Conservation (phyloP, 305 asterid genomes). For the Solanum aculeatissimum region DNA sequence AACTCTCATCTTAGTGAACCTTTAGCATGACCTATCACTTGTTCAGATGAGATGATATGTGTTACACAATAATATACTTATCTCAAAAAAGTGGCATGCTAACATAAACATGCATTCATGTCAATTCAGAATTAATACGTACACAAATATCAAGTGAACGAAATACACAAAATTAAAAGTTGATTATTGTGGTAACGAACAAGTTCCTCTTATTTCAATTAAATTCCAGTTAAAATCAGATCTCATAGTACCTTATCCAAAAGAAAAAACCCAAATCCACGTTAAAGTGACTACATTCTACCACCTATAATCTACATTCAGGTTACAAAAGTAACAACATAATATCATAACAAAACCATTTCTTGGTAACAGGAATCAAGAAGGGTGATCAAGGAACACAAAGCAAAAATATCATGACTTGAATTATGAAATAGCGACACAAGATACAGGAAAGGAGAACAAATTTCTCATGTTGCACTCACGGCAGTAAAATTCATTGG, state of each 20-base stretch:
- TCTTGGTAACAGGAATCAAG: neutral
- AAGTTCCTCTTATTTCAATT: neutral
- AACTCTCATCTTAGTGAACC: neutral
- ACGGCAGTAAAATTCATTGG: slow-evolving; percentile 99
- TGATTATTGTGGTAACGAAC: neutral
- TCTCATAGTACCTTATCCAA: neutral
- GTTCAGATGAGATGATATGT: neutral
- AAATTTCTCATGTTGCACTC: slow-evolving; percentile 19
- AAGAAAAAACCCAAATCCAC: neutral
- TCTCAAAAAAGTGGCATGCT: neutral
- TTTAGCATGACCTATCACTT: neutral
- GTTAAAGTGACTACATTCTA: neutral
- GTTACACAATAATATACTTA: neutral
- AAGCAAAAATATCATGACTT: neutral
- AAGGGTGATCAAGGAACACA: neutral
- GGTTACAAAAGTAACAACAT: neutral
- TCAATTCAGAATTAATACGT: neutral
- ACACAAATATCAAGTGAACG: neutral
- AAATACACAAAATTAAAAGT: neutral
- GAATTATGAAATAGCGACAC: neutral
- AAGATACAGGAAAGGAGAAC: neutral
- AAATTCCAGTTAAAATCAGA: neutral
- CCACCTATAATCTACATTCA: neutral
- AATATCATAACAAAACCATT: neutral
- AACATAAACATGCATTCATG: neutral